Evolutionary conservation across 2,329 filamentous ascomycete species (phyloP).

Genomic region (Aspergillus spinulosporus): DNA sequence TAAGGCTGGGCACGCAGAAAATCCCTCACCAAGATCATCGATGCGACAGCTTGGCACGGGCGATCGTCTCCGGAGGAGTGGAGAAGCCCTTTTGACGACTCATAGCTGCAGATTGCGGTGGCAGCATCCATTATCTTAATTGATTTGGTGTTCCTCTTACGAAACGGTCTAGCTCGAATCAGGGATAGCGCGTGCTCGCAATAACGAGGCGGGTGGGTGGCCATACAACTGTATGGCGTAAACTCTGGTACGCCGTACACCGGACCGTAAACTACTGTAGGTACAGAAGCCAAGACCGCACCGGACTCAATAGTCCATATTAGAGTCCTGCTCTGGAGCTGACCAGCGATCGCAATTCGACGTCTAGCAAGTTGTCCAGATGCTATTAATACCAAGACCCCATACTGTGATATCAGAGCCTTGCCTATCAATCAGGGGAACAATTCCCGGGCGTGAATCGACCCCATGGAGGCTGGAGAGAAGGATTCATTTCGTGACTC

Average conservation of each 20-base stretch:
- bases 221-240: neutral
- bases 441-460: constrained; percentile 13
- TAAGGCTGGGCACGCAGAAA: constrained; percentile 23
- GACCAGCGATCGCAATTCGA: constrained; percentile 8
- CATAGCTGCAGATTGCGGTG: neutral
- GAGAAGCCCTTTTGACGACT: constrained; percentile 20
- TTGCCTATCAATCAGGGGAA: constrained; percentile 3
- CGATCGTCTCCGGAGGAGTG: constrained; percentile 34
- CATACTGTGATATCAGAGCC: constrained; percentile 6
- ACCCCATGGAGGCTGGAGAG: neutral
- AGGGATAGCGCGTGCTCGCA: constrained; percentile 6
- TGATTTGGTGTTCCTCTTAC: constrained; percentile 6
- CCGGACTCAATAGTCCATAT: constrained; percentile 15
- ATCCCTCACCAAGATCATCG: constrained; percentile 37
- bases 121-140: constrained; percentile 3
- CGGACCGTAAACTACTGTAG: constrained; percentile 34
- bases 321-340: neutral
- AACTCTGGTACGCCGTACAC: neutral
- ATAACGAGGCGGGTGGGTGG: constrained; percentile 7
- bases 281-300: constrained; percentile 29
- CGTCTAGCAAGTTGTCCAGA: neutral
- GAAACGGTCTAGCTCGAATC: neutral
- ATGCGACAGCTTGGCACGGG: constrained; percentile 34
- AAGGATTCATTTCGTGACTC: neutral
- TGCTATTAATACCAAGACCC: constrained; percentile 14